Conservation (phyloP, 768 basidiomycete genomes). For the Dictyophora rubrovolvata region DNA sequence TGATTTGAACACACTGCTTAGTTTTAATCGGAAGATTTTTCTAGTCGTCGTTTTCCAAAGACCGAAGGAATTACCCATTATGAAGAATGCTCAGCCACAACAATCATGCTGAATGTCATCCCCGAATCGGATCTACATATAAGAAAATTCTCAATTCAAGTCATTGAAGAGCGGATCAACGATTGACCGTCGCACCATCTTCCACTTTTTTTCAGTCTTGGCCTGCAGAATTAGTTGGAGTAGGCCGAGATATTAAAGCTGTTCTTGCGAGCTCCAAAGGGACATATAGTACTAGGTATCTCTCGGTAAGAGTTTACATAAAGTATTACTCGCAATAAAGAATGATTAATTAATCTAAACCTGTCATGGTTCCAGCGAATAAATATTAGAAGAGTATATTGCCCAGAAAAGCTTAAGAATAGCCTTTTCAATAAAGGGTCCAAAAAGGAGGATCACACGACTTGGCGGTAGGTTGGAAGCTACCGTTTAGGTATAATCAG, state of each 20-base stretch:
- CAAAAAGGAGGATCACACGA: too few relatives aligned
- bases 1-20: not conserved
- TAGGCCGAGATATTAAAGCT: not conserved
- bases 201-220: not conserved
- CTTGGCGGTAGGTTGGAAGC: too few relatives aligned
- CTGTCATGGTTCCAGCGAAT: too few relatives aligned
- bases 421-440: too few relatives aligned
- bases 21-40: not conserved
- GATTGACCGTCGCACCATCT: not conserved
- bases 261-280: not conserved
- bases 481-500: too few relatives aligned
- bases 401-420: too few relatives aligned
- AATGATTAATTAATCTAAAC: too few relatives aligned
- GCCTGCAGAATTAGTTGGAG: not conserved
- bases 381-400: too few relatives aligned
- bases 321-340: too few relatives aligned
- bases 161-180: not conserved
- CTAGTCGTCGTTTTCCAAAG: not conserved
- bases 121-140: not conserved
- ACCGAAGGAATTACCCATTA: not conserved
- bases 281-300: too few relatives aligned
- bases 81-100: not conserved
- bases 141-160: not conserved
- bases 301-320: too few relatives aligned
- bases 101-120: not conserved